Percentiles rank a stretch among this genome's conserved stretches.
Conservation (phyloP, 805 yeast species). For the Candida sithepensis region DNA sequence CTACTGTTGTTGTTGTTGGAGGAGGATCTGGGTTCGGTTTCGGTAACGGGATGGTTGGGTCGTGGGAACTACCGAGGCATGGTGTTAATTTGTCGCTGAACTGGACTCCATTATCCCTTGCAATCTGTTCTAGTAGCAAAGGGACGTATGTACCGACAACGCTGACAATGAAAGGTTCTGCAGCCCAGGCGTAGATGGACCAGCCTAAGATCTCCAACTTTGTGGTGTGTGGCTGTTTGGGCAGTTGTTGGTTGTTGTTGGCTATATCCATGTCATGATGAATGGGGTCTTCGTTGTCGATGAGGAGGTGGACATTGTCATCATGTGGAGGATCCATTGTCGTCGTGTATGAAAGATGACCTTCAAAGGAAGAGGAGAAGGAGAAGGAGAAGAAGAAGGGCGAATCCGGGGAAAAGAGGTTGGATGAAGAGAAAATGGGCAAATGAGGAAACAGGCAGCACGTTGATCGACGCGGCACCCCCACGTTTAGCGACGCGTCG, state of each 20-base stretch:
- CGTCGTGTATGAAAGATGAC: no score
- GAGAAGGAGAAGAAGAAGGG: no score
- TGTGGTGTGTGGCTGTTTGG: constrained; percentile 28
- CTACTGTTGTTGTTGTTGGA: constrained; percentile 4
- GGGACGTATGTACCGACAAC: constrained; percentile 81
- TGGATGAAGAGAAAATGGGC: no score
- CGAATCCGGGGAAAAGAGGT: no score
- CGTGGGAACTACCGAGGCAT: constrained; percentile 36
- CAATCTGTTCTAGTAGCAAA: constrained; percentile 63
- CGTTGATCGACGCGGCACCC: no score
- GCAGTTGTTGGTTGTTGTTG: not conserved
- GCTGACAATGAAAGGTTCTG: constrained; percentile 77
- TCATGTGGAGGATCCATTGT: not conserved
- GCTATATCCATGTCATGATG: not conserved
- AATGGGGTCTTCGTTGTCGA: not conserved
- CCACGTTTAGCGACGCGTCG: not conserved
- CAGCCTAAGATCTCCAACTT: constrained; percentile 54
- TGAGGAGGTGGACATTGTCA: not conserved
- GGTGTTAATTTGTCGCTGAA: constrained; percentile 54
- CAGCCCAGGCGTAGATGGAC: constrained; percentile 70
- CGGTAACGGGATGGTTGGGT: constrained; percentile 32
- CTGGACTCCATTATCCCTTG: constrained; percentile 67
- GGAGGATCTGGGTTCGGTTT: constrained; percentile 27
- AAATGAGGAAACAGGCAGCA: no score
- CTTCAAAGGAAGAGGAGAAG: no score